Conservation (phyloP, 2,329 filamentous ascomycete genomes). For the Tothia fuscella region DNA sequence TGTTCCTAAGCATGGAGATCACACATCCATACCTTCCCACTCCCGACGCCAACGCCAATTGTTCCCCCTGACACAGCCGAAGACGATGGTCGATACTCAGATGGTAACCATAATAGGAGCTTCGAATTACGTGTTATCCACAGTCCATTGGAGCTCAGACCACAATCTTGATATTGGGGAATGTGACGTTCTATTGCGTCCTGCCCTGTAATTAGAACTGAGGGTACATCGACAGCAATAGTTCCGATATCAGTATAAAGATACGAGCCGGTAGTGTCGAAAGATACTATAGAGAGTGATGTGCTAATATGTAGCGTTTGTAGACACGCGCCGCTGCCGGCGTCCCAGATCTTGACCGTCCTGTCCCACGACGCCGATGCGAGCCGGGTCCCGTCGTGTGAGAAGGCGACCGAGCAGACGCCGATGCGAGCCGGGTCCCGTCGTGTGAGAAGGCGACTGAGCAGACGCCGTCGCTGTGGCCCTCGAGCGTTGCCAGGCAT, state of each 20-base stretch:
- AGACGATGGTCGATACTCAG: slow-evolving; percentile 8
- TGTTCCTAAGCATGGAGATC: slow-evolving; percentile 1
- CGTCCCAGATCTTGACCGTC: slow-evolving; percentile 14
- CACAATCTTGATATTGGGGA: slow-evolving; percentile 3
- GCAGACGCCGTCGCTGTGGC: slow-evolving; percentile 4
- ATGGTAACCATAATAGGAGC: slow-evolving; percentile 9
- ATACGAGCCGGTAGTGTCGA: slow-evolving; percentile 9
- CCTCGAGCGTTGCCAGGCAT: slow-evolving; percentile 10
- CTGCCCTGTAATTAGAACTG: background rate
- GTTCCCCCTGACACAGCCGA: slow-evolving; percentile 4
- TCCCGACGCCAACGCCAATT: slow-evolving; percentile 4
- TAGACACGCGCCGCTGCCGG: slow-evolving; percentile 5
- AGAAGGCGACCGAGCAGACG: slow-evolving; percentile 12
- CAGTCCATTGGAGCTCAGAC: slow-evolving; percentile 6
- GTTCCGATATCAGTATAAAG: slow-evolving; percentile 11
- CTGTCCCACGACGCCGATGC: slow-evolving; percentile 12
- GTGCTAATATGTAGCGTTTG: slow-evolving; percentile 8
- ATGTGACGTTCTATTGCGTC: background rate
- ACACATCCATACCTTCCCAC: slow-evolving; percentile 9
- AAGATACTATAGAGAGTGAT: slow-evolving; percentile 8
- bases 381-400: slow-evolving; percentile 10
- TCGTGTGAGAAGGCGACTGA: slow-evolving; percentile 10
- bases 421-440: slow-evolving; percentile 7
- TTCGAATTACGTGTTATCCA: slow-evolving; percentile 7
- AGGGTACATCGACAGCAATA: slow-evolving; percentile 5